Base-by-base conservation (phyloP, 2,329 filamentous ascomycete genomes). In the Xylariaceae sp. region DNA sequence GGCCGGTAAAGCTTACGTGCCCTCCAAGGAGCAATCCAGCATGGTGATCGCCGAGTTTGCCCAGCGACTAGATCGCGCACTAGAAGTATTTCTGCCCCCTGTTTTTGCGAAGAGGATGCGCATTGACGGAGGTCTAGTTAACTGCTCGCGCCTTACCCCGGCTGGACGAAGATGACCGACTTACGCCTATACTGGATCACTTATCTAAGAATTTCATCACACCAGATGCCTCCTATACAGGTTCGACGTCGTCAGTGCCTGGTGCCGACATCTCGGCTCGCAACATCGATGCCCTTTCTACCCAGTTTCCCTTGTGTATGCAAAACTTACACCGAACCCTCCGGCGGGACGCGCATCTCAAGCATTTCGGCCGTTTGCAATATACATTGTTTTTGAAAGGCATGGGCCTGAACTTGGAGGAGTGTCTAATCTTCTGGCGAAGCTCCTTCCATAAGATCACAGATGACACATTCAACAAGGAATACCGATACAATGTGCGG, bases 361-460 rank as follows among this genome's bases (percentile, higher is more conserved):
- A 96, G 73, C 92, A 99, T 71, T 96, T 80, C 66, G 92, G 91
- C 13, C 88, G 94, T 59, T 78, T 97, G 9, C 94, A 99, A 72
- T 99, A 97, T 76, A 89, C 89, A 0, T 82, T 99, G 3, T 99
- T 99, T 80, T 80, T 99, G 54, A 99, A 99, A 72, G 94, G 94
- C 40, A 90, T 97, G 55, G 94, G 94, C 0, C 77, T 99, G 26
- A 90, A 83, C 59, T 76, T 99, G n/a, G 91, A 96, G 66, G 92
- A 99, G 71, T 90, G 85, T 63, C 80, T 99, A 21, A 64, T 90
- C 12, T 99, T 99, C 76, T 99, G 94, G 94, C 86, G 94, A 10
- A 81, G 84, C 58, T 78, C 81, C 26, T 97, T 99, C 80, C 85
- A 84, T 68, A 87, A 90, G 61, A 84, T 95, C 60, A 92, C 89